Percentiles rank a stretch among this genome's conserved stretches.
phyloP scores from a whole-genome alignment of 495 filamentous ascomycete genomes.

The Clavariopsis aquatica region DNA sequence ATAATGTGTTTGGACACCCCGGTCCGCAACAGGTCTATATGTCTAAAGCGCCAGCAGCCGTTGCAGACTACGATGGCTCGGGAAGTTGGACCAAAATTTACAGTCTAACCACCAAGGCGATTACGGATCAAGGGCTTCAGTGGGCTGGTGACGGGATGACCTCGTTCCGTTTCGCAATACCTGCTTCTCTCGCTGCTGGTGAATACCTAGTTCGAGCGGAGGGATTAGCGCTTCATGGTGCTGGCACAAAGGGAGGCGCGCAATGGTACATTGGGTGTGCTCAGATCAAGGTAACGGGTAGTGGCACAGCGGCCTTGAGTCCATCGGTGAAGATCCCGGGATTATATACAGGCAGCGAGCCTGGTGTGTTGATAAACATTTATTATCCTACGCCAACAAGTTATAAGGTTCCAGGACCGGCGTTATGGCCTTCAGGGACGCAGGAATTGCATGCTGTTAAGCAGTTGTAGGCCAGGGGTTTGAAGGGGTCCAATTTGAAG shows the following conservation, averaged over 20 bases:
- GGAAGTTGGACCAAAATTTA: conserved; percentile 43
- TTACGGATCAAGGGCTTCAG: conserved; percentile 2
- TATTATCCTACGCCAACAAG: conserved; percentile 11
- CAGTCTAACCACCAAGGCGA: conserved; percentile 1
- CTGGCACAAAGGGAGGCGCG: conserved; percentile 24
- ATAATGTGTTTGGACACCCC: conserved; percentile 7
- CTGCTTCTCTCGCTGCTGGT: conserved; percentile 54
- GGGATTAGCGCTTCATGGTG: conserved; percentile 55
- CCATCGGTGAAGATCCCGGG: conserved; percentile 27
- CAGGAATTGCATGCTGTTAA: conserved; percentile 11
- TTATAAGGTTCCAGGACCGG: conserved; percentile 11
- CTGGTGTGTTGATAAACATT: conserved; percentile 22
- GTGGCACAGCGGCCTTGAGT: conserved; percentile 17
- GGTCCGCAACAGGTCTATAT: conserved; percentile 27
- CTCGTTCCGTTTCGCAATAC: conserved; percentile 50
- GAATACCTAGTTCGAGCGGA: conserved; percentile 65
- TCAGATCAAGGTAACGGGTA: conserved; percentile 36
- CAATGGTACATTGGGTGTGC: conserved; percentile 38
- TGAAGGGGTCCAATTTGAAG: neutral
- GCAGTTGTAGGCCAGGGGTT: neutral
- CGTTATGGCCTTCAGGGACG: conserved; percentile 4
- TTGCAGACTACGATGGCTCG: conserved; percentile 39
- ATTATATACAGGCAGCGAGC: conserved; percentile 20
- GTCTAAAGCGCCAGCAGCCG: conserved; percentile 39
- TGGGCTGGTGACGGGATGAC: conserved; percentile 10